Percentiles rank a stretch among this genome's conserved stretches.
phyloP scores from a whole-genome alignment of 805 yeast genomes.

The Yamadazyma phyllophila region DNA sequence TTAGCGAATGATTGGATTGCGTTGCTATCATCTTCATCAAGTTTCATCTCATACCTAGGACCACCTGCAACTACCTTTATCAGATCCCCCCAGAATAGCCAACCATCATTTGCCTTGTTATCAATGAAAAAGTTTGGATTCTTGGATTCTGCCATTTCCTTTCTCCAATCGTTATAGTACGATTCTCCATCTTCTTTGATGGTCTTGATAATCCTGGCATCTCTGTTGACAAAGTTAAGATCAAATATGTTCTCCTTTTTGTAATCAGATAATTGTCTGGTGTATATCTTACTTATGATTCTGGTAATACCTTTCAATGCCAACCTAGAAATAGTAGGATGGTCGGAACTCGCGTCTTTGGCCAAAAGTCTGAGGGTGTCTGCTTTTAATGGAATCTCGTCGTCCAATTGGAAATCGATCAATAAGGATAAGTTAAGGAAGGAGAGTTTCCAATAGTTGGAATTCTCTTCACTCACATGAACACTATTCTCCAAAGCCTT shows the following conservation, averaged over 20 bases:
- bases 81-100: conserved; percentile 71
- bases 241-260: conserved; percentile 44
- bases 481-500: conserved; percentile 40
- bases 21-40: conserved; percentile 32
- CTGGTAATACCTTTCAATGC: conserved; percentile 60
- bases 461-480: conserved; percentile 22
- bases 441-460: conserved; percentile 58
- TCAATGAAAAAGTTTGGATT: conserved; percentile 57
- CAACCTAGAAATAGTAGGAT: conserved; percentile 62
- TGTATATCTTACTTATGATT: conserved; percentile 45
- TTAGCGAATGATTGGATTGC: conserved; percentile 45
- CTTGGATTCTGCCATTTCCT: conserved; percentile 50
- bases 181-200: conserved; percentile 26
- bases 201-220: conserved; percentile 44
- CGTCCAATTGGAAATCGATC: conserved; percentile 50
- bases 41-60: conserved; percentile 27
- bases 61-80: conserved; percentile 46
- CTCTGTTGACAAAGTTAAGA: conserved; percentile 30
- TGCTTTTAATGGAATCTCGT: conserved; percentile 45
- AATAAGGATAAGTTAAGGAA: conserved; percentile 49
- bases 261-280: conserved; percentile 47
- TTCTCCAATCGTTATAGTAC: conserved; percentile 42
- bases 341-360: conserved; percentile 52
- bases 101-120: conserved; percentile 56
- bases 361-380: conserved; percentile 45